phyloP scores from a whole-genome alignment of 345 rosid genomes.

The Gossypium thurberi region DNA sequence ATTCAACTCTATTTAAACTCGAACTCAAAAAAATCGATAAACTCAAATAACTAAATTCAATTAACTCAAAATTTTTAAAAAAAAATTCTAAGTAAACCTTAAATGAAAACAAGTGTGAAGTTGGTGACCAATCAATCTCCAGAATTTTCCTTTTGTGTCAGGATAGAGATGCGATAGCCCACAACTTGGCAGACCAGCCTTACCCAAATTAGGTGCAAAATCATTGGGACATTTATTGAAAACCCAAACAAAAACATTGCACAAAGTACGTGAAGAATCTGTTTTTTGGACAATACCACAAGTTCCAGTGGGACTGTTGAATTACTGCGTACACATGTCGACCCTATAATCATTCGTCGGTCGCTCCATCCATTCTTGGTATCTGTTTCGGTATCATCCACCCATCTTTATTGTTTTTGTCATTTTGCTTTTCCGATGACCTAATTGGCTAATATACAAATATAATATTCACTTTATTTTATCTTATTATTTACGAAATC shows the following conservation, averaged over 20 bases:
- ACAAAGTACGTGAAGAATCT: neutral
- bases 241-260: neutral
- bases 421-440: neutral
- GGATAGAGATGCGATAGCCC: neutral
- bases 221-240: neutral
- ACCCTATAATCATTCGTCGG: neutral
- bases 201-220: neutral
- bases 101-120: neutral
- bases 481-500: too few species aligned
- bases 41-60: too few species aligned
- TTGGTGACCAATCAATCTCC: neutral
- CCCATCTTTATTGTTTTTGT: neutral
- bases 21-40: rapidly evolving
- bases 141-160: neutral
- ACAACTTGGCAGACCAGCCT: neutral
- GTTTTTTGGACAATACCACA: neutral
- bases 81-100: too few species aligned
- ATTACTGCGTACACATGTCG: neutral
- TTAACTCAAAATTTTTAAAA: too few species aligned
- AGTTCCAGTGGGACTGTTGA: neutral
- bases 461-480: too few species aligned
- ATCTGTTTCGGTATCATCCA: neutral
- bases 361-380: neutral
- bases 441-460: neutral
- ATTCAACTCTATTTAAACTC: too few species aligned